phyloP scores from a whole-genome alignment of 768 basidiomycete species.

The Phanerochaete carnosa region DNA sequence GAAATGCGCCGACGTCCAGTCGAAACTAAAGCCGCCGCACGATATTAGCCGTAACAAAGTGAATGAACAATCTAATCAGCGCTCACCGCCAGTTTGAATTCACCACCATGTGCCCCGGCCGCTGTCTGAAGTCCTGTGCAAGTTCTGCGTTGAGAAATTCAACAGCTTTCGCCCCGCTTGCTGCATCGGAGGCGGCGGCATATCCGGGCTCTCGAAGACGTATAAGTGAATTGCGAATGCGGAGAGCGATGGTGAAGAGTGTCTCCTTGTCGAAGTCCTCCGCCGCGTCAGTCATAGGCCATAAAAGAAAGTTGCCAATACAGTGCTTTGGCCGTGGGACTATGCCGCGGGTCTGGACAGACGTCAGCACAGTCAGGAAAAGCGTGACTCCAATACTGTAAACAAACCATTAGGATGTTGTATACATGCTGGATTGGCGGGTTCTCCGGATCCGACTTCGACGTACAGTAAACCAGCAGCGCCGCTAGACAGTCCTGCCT shows the following conservation, averaged over 20 bases:
- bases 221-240: conserved; percentile 6
- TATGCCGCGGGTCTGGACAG: conserved; percentile 7
- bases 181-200: conserved; percentile 9
- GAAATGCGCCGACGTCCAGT: too few relatives aligned
- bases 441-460: conserved; percentile 4
- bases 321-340: background rate
- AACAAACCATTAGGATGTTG: conserved; percentile 8
- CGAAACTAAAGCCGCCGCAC: too few relatives aligned
- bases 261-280: conserved; percentile 5
- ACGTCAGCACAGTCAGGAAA: background rate
- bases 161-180: background rate
- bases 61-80: too few relatives aligned
- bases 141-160: background rate
- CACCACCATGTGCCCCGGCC: too few relatives aligned
- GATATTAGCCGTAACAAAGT: too few relatives aligned
- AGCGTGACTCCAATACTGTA: background rate
- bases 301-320: conserved; percentile 7
- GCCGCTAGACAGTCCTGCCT: conserved; percentile 11
- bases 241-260: conserved; percentile 1
- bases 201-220: conserved; percentile 4
- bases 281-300: conserved; percentile 9
- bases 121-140: too few relatives aligned
- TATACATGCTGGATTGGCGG: conserved; percentile 4
- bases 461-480: conserved; percentile 7
- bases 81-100: too few relatives aligned